These are phyloP conservation scores for Buxus sempervirens DNA, from an alignment of 164 flowering plant genomes.

Conservation along the genomic window DNA sequence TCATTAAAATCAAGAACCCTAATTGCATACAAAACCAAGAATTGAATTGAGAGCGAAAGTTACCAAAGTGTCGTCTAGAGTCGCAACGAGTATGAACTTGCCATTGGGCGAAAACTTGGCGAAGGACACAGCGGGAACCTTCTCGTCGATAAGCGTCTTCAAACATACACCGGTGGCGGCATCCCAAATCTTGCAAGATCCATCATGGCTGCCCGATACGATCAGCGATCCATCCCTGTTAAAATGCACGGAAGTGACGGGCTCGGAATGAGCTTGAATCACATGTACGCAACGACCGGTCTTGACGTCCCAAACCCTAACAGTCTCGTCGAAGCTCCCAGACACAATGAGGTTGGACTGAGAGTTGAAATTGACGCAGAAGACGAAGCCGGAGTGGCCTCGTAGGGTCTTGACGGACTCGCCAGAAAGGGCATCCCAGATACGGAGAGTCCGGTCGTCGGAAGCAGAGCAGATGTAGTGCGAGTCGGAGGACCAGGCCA, in stretches of 20 bases:
- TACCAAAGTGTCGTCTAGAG: constrained; percentile 80
- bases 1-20: background rate
- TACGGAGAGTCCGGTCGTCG: constrained; percentile 81
- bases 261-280: constrained; percentile 63
- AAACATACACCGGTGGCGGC: constrained; percentile 49
- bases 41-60: constrained; percentile 18
- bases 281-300: constrained; percentile 56
- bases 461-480: constrained; percentile 95
- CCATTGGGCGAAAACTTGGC: constrained; percentile 95
- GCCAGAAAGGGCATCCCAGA: constrained; percentile 76
- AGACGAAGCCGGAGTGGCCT: constrained; percentile 76
- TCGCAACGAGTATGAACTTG: constrained; percentile 91
- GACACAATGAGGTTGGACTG: constrained; percentile 82
- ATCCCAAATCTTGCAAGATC: constrained; percentile 94
- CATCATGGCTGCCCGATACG: constrained; percentile 87
- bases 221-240: constrained; percentile 81
- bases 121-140: constrained; percentile 69
- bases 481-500: constrained; percentile 95
- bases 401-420: constrained; percentile 73
- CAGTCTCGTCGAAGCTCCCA: constrained; percentile 81
- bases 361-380: constrained; percentile 89
- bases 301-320: constrained; percentile 88
- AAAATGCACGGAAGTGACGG: constrained; percentile 80
- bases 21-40: background rate
- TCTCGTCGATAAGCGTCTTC: constrained; percentile 69